Evolutionary conservation across 371 early-diverging fungal species (phyloP).

Genomic region (Chytridiales sp.): DNA sequence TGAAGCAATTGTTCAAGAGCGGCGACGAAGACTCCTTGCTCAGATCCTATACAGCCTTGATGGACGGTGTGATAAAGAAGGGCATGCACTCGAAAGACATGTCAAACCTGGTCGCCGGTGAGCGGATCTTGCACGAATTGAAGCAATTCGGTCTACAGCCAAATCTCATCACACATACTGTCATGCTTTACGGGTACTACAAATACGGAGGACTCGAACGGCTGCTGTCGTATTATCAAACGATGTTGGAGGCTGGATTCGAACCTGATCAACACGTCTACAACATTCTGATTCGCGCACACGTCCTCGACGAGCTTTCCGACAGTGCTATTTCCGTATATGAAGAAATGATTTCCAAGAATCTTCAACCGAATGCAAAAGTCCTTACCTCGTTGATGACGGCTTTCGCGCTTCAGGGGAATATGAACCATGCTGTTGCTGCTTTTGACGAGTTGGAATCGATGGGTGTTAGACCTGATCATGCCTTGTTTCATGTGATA

Average conservation of each 20-base stretch:
- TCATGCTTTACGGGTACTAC: slow-evolving; percentile 16
- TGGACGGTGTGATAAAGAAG: not conserved
- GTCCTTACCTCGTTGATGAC: slow-evolving; percentile 16
- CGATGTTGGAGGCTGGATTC: slow-evolving; percentile 14
- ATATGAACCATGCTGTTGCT: slow-evolving; percentile 11
- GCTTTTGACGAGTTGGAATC: slow-evolving; percentile 19
- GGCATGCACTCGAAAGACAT: not conserved
- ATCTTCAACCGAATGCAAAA: slow-evolving; percentile 16
- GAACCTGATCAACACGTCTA: slow-evolving; percentile 22
- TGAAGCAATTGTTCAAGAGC: too few species aligned
- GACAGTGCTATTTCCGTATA: slow-evolving; percentile 16
- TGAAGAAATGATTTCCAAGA: slow-evolving; percentile 23
- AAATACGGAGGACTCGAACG: slow-evolving; percentile 13
- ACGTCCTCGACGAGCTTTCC: slow-evolving; percentile 14
- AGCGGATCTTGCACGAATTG: slow-evolving; percentile 6
- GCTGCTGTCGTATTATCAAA: slow-evolving; percentile 8
- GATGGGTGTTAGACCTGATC: slow-evolving; percentile 16
- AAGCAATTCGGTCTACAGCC: slow-evolving; percentile 12
- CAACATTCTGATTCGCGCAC: slow-evolving; percentile 29
- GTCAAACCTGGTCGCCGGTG: not conserved
- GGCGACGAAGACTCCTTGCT: too few species aligned
- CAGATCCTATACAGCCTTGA: not conserved
- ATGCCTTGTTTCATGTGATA: slow-evolving; percentile 22
- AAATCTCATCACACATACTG: slow-evolving; percentile 18
- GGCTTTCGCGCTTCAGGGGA: slow-evolving; percentile 8